Evolutionary conservation across 495 filamentous ascomycete species (phyloP).

Genomic region (Podospora bellae-mahoneyi): DNA sequence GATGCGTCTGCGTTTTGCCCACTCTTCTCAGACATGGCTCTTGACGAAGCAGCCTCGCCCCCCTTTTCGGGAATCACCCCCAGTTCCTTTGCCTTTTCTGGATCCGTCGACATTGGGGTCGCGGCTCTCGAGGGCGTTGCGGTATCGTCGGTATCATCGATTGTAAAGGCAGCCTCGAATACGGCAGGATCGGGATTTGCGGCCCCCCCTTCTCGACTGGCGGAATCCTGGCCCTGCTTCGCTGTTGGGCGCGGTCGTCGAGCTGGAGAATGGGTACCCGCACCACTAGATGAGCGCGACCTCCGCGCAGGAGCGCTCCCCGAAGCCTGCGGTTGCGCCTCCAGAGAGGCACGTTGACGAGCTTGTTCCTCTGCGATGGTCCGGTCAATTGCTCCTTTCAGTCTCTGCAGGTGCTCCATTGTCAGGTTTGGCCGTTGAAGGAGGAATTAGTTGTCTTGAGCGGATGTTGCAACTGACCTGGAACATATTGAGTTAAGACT

Average conservation of each 20-base stretch:
- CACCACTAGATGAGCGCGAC: slow-evolving; percentile 49
- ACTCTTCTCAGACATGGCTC: slow-evolving; percentile 8
- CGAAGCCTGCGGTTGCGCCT: slow-evolving; percentile 34
- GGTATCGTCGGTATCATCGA: slow-evolving; percentile 65
- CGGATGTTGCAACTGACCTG: slow-evolving; percentile 36
- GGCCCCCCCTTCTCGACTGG: slow-evolving; percentile 35
- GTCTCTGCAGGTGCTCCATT: slow-evolving; percentile 51
- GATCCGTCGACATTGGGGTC: slow-evolving; percentile 48
- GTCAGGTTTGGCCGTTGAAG: slow-evolving; percentile 7
- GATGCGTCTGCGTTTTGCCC: not conserved
- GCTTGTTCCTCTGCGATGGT: slow-evolving; percentile 88
- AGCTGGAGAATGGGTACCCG: slow-evolving; percentile 37
- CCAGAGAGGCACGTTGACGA: slow-evolving; percentile 55
- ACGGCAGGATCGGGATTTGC: slow-evolving; percentile 71
- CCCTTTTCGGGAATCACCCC: slow-evolving; percentile 11
- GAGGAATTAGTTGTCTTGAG: not conserved
- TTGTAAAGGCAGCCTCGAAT: slow-evolving; percentile 77
- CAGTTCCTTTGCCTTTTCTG: slow-evolving; percentile 24
- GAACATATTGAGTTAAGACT: slow-evolving; percentile 17
- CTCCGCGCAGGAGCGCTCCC: slow-evolving; percentile 51
- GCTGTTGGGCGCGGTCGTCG: slow-evolving; percentile 42
- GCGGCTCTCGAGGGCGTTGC: slow-evolving; percentile 44
- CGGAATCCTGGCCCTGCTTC: slow-evolving; percentile 44
- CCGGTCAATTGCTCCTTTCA: slow-evolving; percentile 81
- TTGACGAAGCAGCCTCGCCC: not conserved